Evolutionary conservation across 208 protist species (phyloP), one percentile per base, ranked within the genome.

Genomic region (Naegleria gruberi): DNA sequence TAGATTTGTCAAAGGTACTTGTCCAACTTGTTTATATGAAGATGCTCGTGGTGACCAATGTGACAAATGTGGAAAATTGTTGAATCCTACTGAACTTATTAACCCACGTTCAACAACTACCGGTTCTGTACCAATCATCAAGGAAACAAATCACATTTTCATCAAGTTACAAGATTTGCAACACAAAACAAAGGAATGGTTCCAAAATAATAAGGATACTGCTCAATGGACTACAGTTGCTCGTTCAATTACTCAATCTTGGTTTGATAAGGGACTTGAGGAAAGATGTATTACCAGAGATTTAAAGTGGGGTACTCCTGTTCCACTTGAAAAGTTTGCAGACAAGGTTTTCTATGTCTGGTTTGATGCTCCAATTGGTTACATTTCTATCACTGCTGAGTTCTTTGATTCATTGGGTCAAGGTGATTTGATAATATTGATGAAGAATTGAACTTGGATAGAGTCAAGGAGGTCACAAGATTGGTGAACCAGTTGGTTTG

Each of bases 361-460:
- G 95, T 97, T 97, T 89, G 95, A 97, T 90, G 95, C 95, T 10
- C 95, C 95, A 40, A 96, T 97, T 89, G 95, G 95, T 26, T 97
- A 97, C 89, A 89, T 96, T 77, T 96, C 94, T 23, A 97, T 97
- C 89, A 97, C 95, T 0, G 93, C 92, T 40, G 92, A 92, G 42
- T 96, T 95, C 90, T 95, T 93, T 19, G 84, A 90, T 7, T 89
- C 95, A 37, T 96, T 94, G 93, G 92, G 94, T 37, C 6, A 77
- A 37, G 40, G 15, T 37, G 34, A 47, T 51, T 44, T 10, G n/a
- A 26, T 30, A n/a, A 5, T 4, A 90, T 92, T 41, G 41, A 74
- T 0, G 44, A 90, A 4, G 57, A 43, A 47, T n/a, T n/a, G 0
- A 47, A 89, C 41, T 89, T 82, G 44, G n/a, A 55, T 43, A 41